Base-by-base conservation (phyloP, 345 rosid genomes). In the Lumnitzera littorea region DNA sequence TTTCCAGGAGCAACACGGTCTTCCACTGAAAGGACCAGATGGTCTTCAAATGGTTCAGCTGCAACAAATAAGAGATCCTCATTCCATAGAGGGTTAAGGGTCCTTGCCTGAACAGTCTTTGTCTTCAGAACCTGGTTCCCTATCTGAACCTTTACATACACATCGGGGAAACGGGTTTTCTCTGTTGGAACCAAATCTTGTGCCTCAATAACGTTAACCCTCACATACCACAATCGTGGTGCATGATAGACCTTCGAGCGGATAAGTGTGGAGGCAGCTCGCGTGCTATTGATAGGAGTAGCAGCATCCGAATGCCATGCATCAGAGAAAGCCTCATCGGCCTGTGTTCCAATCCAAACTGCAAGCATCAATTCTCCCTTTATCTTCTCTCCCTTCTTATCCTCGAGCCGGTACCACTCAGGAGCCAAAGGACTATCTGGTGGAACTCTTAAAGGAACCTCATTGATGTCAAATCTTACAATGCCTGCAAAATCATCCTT, bases 241-340 rank as follows among this genome's bases (percentile, higher is more conserved):
- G 99, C 82, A 62, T 91, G 95, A 58, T 95, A 95, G 8, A 95
- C 97, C 82, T 95, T 95, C 4, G 99, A 95, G 17, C 97, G 85
- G 53, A 87, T 65, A 53, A 84, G 80, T 31, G 91, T 65, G 0
- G 81, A 74, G 50, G 77, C 67, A 48, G 80, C 72, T 8, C 91
- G 81, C 46, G 84, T 51, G 61, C 87, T 84, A 69, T 87, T 82
- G 20, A 88, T 75, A 3, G 97, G 78, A 20, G 77, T 82, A 48
- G 91, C 96, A 9, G 99, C 89, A 83, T 95, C 99, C 10, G 99
- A 95, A 75, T 95, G 99, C 96, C 97, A 91, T 13, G 97, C 96
- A 61, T 95, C 99, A 1, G 99, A 82, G 77, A 94, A 91, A 15
- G 99, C 88, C 80, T 94, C 97, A 71, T 94, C 96, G 1, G 99